These are phyloP conservation scores for Cucumis hystrix DNA, from an alignment of 306 rosid genomes.

Conservation along the genomic window DNA sequence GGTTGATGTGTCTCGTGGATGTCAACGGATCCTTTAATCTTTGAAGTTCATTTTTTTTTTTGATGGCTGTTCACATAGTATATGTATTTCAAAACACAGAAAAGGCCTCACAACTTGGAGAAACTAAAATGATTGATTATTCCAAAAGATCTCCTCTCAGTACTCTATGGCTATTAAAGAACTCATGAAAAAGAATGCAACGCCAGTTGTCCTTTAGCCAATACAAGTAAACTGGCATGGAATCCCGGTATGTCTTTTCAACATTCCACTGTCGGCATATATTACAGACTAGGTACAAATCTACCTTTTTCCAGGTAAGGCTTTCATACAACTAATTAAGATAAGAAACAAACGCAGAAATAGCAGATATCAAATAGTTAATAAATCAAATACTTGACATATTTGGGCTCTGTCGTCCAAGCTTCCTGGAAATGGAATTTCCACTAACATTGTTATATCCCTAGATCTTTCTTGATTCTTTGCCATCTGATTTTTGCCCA, in stretches of 20 bases:
- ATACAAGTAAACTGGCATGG: not conserved
- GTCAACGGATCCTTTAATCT: conserved; percentile 71
- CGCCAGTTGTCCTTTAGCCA: not conserved
- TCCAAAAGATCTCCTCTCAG: not conserved
- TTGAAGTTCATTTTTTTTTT: conserved; percentile 39
- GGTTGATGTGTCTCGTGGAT: conserved; percentile 59
- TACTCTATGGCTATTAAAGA: not conserved
- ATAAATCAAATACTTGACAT: not conserved
- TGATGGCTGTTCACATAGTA: conserved; percentile 53
- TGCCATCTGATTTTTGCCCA: not conserved
- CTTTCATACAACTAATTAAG: not conserved
- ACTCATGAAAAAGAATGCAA: not conserved
- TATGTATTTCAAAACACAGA: conserved; percentile 25
- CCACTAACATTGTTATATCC: not conserved
- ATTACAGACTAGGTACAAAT: not conserved
- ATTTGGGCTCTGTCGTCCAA: conserved; percentile 11
- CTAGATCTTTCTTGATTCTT: not conserved
- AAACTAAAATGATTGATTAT: not conserved
- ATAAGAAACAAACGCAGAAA: not conserved
- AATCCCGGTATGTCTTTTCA: not conserved
- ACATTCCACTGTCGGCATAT: not conserved
- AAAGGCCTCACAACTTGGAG: not conserved
- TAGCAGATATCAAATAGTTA: not conserved
- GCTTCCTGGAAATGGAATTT: conserved; percentile 8
- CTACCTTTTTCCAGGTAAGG: not conserved